Base-by-base conservation (phyloP, 768 basidiomycete genomes). In the Boletus rubropictus region DNA sequence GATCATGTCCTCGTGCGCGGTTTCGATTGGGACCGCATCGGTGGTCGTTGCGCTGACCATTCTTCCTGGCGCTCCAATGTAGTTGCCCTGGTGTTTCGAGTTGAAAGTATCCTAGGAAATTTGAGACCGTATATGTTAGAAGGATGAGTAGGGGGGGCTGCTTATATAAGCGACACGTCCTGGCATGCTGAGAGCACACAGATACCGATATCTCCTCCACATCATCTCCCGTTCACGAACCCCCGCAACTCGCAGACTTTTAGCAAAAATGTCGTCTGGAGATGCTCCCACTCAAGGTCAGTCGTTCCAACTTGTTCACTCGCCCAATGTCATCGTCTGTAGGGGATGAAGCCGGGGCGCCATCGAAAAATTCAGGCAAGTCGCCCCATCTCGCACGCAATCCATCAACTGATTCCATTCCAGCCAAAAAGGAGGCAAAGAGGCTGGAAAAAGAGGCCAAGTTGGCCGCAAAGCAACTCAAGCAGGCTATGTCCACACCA, bases 1-100 rank as follows among this genome's bases (percentile, higher is more conserved):
- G 55, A 98, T 97, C 91, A 97, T 96, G 69, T 98, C 96, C 67
- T 95, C 91, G 65, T 99, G 95, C 14, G 86, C 83, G 1, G 95
- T 98, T 69, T 99, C 95, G 40, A 99, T 86, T 46, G 82, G 87
- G 48, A 87, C 78, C 17, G 86, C 84, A 53, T 87, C 84, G 22
- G 80, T 77, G 17, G 72, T 74, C 42, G 72, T 74, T 45, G 78
- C 73, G 41, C 40, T 47, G 22, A 58, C 52, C 58, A 61, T 59
- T 24, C 21, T 25, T 46, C 35, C 15, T n/a, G 25, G 27, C 7
- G 25, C 18, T 32, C 21, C 3, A 22, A 8, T 32, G 21, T 8
- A 17, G 41, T n/a, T 22, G 9, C 15, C 14, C 20, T 25, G 39
- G 40, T 40, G 8, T 9, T 40, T 40, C 20, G 40, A 15, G 18